Base-by-base conservation (phyloP, 495 filamentous ascomycete species). In the Aspergillus nidulans region DNA sequence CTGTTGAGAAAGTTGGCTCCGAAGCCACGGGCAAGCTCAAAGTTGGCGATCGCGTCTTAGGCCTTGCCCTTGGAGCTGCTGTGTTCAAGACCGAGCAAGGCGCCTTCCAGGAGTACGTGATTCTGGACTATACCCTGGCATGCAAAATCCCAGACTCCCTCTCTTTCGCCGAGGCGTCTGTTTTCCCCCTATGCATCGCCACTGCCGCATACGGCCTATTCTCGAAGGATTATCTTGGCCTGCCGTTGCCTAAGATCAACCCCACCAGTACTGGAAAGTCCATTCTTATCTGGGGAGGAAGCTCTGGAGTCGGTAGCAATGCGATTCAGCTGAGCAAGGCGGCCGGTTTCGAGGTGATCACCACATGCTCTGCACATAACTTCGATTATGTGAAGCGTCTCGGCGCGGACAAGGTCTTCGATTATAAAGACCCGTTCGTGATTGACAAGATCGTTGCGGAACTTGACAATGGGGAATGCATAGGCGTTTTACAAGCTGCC, bases 201-300 rank as follows among this genome's bases (percentile, higher is more conserved):
- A 85, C 84, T 0, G 80, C 83, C 2, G 71, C 78, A 8, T 63
- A 64, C 23, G 78, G 72, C 1, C 66, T 88, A 6, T 85, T 77
- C 56, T 63, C 69, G 36, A 53, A 63, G 15, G 60, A 66, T 18
- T 52, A 68, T 15, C 70, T 87, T 1, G 70, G 60, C 7, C 65
- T 79, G 5, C 61, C 67, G 0, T 54, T 59, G 9, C 77, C 78
- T 0, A 62, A 63, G 15, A 47, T 55, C 18, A 38, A 26, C 18
- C 64, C 61, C 1, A 62, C 63, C 16, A 63, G 71, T 4, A 68
- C 58, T 1, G 70, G 64, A 6, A 70, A 81, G 49, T 70, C 66
- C 1, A 52, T 86, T 1, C 62, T 87, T 2, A 65, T 87, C 48
- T 89, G 83, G 77, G 83, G 83, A 19, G 83, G 83, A 25, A 70